Conservation (phyloP, 306 rosid genomes). For the Cucumis cinereus region DNA sequence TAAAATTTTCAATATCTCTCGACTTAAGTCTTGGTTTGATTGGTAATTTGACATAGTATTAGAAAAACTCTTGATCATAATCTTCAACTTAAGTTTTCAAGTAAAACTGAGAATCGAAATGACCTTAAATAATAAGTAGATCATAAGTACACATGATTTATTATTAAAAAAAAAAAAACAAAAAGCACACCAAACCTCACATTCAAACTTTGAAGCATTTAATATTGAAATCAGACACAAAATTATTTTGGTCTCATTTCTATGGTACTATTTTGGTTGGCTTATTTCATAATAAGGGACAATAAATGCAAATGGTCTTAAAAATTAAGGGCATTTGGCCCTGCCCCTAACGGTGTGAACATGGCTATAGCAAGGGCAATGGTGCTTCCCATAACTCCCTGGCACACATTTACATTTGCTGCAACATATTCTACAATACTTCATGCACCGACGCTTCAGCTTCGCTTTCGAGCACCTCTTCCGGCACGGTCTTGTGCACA, state of each 20-base stretch:
- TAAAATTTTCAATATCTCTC: too few species aligned
- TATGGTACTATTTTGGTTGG: too few species aligned
- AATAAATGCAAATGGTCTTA: background rate
- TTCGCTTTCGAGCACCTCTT: slow-evolving; percentile 45
- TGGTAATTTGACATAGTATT: too few species aligned
- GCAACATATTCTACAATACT: slow-evolving; percentile 63
- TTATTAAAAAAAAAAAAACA: too few species aligned
- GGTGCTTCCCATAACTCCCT: background rate
- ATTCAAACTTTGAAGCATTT: background rate
- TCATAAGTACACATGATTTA: background rate
- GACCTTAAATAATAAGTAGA: background rate
- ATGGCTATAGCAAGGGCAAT: slow-evolving; percentile 8
- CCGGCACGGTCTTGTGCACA: slow-evolving; percentile 24
- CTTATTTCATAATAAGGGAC: background rate
- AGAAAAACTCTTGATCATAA: too few species aligned
- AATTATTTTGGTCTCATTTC: background rate
- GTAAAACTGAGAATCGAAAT: too few species aligned
- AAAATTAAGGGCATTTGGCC: background rate
- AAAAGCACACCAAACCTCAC: background rate
- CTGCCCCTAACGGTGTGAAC: background rate
- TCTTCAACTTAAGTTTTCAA: too few species aligned
- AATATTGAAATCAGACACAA: background rate
- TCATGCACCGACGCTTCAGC: slow-evolving; percentile 47
- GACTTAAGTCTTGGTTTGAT: too few species aligned
- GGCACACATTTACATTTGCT: slow-evolving; percentile 65